Conservation (phyloP, 495 filamentous ascomycete genomes). For the Penicillium coffeae region DNA sequence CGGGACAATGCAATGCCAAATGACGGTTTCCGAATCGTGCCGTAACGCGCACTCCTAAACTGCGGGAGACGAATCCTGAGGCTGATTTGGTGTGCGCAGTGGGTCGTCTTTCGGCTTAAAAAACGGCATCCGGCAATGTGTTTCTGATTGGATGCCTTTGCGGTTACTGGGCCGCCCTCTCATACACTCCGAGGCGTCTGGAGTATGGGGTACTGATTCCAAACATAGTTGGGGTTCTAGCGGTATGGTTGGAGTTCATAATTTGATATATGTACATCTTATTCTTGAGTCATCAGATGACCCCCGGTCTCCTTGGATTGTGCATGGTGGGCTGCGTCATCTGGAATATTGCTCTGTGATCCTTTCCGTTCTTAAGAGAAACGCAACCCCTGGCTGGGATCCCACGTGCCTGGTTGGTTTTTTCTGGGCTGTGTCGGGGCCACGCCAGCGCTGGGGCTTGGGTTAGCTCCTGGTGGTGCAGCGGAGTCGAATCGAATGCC, state of each 20-base stretch:
- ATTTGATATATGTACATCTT: too few species aligned
- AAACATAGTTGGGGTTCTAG: too few species aligned
- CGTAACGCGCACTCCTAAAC: not conserved
- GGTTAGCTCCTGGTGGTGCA: conserved; percentile 11
- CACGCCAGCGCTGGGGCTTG: conserved; percentile 11
- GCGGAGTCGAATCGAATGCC: conserved; percentile 66
- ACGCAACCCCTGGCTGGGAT: conserved; percentile 57
- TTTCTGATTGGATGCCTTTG: too few species aligned
- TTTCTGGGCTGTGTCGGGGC: conserved; percentile 11
- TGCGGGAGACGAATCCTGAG: not conserved
- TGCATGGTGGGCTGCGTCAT: not conserved
- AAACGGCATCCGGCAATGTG: too few species aligned
- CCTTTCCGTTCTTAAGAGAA: not conserved
- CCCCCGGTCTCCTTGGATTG: too few species aligned
- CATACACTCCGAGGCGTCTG: too few species aligned
- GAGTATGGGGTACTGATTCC: too few species aligned
- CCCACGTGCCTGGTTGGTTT: conserved; percentile 46
- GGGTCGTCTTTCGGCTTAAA: too few species aligned
- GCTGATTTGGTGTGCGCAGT: not conserved
- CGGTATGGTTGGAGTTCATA: too few species aligned
- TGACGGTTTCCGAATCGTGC: not conserved
- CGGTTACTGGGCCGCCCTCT: too few species aligned
- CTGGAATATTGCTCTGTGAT: not conserved
- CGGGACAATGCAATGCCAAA: not conserved
- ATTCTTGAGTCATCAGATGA: too few species aligned